Evolutionary conservation across 169 alveolate genomes (phyloP), one percentile per base, ranked within the genome.

Genomic region (Neospora caninum): DNA sequence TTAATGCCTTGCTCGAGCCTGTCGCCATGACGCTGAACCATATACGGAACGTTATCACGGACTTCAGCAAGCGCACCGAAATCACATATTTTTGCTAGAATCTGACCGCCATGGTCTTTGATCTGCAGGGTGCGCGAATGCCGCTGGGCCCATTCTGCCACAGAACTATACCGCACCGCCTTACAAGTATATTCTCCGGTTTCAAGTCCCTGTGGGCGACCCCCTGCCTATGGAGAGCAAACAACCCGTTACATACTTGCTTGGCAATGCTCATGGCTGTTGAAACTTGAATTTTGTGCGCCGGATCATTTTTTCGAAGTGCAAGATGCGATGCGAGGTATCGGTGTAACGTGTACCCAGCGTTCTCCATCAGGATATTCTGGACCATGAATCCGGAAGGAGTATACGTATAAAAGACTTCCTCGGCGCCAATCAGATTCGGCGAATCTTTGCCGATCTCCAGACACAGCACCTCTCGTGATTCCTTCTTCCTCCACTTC

Each of bases 181-280:
- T 82, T 78, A 91, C 94, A 70, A 91, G 43, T 18, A 91, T 42
- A 41, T 91, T 91, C 42, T 91, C 94, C 34, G 94, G 91, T 54
- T 91, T 91, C 67, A 91, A 31, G 45, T 91, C 94, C 22, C 94
- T 84, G 43, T 91, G 94, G n/a, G 86, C 82, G 25, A 91, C 43
- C 43, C 69, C 94, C 20, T 91, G 78, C 42, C 89, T 18, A 41
- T 91, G 94, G 34, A 91, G 91, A 10, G 38, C 83, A 20, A 13
- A 29, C 18, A 91, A 34, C 31, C 94, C 94, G n/a, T 38, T 27
- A 41, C 84, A 42, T 10, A 91, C 45, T 31, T 91, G 94, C 42
- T 53, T 73, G 64, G 91, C 94, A 18, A 91, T 80, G 38, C 34
- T 70, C 29, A 64, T 29, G 42, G 43, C 84, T 13, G n/a, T 38